phyloP scores from a whole-genome alignment of 768 basidiomycete species.

The Lentinula aciculospora region DNA sequence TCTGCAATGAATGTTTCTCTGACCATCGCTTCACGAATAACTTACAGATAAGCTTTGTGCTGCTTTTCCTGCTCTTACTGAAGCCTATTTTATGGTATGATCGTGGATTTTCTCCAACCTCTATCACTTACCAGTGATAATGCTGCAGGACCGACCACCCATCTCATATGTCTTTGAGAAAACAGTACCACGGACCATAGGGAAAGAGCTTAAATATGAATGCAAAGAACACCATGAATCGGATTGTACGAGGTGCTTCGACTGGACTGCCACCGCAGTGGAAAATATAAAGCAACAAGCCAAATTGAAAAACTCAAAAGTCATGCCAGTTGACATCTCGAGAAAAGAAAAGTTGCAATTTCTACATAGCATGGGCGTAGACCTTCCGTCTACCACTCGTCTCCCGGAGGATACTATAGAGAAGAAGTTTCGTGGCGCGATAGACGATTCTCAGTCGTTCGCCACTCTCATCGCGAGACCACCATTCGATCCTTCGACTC shows the following conservation, averaged over 20 bases:
- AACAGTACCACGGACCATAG: slow-evolving; percentile 5
- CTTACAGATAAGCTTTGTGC: slow-evolving; percentile 21
- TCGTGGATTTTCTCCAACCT: neutral
- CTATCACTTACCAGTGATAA: neutral
- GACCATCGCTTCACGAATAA: slow-evolving; percentile 30
- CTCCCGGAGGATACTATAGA: neutral
- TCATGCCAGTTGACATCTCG: neutral
- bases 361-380: neutral
- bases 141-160: slow-evolving; percentile 15
- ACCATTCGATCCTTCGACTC: neutral
- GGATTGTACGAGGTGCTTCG: slow-evolving; percentile 27
- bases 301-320: slow-evolving; percentile 8
- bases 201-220: slow-evolving; percentile 14
- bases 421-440: slow-evolving; percentile 1
- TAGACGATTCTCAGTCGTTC: neutral
- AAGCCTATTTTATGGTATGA: slow-evolving; percentile 15
- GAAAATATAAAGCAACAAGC: slow-evolving; percentile 19
- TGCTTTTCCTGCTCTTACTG: slow-evolving; percentile 11
- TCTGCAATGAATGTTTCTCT: slow-evolving; percentile 22
- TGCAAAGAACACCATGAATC: slow-evolving; percentile 22
- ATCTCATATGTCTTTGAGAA: slow-evolving; percentile 18
- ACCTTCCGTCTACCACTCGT: neutral
- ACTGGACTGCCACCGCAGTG: slow-evolving; percentile 24
- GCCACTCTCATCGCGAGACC: neutral
- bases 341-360: neutral